Conservation (phyloP, 805 yeast genomes). For the Lipomyces yamadae region DNA sequence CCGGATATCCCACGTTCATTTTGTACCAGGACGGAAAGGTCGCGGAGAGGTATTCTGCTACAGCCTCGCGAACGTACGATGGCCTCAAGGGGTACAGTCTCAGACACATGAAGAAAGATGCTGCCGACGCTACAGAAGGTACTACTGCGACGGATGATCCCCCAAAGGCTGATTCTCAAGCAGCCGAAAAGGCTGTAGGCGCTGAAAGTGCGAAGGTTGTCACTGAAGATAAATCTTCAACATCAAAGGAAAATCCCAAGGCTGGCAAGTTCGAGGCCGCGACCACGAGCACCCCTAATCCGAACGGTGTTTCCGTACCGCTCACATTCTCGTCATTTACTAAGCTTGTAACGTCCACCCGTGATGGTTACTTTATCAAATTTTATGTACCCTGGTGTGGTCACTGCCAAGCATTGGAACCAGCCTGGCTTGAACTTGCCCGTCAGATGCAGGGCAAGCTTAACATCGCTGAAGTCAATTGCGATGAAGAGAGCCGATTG, state of each 20-base stretch:
- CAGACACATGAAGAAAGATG: constrained; percentile 8
- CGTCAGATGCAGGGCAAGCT: constrained; percentile 42
- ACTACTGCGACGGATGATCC: background rate
- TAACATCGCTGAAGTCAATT: constrained; percentile 51
- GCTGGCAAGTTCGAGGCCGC: constrained; percentile 13
- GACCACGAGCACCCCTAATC: constrained; percentile 39
- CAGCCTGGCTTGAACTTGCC: constrained; percentile 49
- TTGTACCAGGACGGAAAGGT: constrained; percentile 55
- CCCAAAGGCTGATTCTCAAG: background rate
- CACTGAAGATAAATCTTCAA: background rate
- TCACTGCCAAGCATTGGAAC: constrained; percentile 47
- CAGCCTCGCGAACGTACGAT: constrained; percentile 22
- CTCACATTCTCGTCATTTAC: constrained; percentile 43
- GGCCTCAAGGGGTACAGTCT: constrained; percentile 28
- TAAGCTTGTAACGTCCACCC: constrained; percentile 40
- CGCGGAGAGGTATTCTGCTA: constrained; percentile 38
- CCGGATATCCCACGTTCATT: constrained; percentile 70
- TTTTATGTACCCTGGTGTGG: constrained; percentile 51
- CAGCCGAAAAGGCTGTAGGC: background rate
- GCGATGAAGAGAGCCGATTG: constrained; percentile 44
- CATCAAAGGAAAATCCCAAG: background rate
- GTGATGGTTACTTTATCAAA: constrained; percentile 50
- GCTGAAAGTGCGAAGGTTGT: background rate
- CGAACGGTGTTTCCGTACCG: constrained; percentile 46
- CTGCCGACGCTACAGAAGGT: background rate